Base-by-base conservation (phyloP, 257 asterid genomes). In the Sherardia arvensis region DNA sequence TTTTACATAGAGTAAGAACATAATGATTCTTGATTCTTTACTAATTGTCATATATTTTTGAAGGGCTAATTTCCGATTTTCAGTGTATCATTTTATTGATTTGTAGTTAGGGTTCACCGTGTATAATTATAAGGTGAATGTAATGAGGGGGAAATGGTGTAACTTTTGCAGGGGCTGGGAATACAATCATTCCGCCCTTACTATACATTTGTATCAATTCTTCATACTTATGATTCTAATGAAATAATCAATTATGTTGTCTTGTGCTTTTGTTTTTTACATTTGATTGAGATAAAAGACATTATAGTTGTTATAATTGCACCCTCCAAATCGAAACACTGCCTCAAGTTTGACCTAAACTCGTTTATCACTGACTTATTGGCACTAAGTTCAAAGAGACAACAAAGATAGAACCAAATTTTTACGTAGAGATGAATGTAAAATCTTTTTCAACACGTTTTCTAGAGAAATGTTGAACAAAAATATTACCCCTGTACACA, bases 1-100 rank as follows among this genome's bases (percentile, higher is more conserved):
- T 49, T 75, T 27, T 79, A 66, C 74, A 43, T 63, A 68, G 80
- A 79, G 59, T 80, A 75, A 63, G 80, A 75, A 69, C 74, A 79
- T 66, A 36, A 51, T 72, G 64, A 36, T 36, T 36, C 27, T 67
- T 65, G 51, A 49, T n/a, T 49, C 56, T 21, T 49, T 21, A n/a
- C 56, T 49, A 21, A 43, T 28, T 57, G 28, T 43, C 10, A 10
- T 22, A 34, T 76, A 69, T 59, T 62, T 67, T 67, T 36, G n/a
- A n/a, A 15, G 20, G 6, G 4, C 27, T 59, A 40, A 53, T 34
- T 68, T 60, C n/a, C n/a, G 14, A 38, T 30, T 67, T 70, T 14
- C 25, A 22, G 48, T 74, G 48, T 74, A 43, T 28, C 30, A 74
- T 71, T 71, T 68, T 69, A n/a, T 72, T 72, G 22, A 18, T 58